Base-by-base conservation (phyloP, 805 yeast species). In the Zygoascus bituminiphila region DNA sequence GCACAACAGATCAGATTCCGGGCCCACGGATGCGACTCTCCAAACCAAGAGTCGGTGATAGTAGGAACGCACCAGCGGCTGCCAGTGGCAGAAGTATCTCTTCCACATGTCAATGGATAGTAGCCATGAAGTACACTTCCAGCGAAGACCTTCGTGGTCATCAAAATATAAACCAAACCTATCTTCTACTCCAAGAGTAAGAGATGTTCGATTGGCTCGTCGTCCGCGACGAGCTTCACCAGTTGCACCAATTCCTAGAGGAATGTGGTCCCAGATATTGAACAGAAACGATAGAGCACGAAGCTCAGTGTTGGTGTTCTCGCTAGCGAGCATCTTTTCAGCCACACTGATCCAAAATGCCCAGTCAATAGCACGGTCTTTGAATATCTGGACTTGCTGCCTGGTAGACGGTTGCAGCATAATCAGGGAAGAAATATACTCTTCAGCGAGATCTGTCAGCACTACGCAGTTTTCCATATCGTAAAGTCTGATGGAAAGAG, bases 1-100 rank as follows among this genome's bases (percentile, higher is more conserved):
- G 45, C 50, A 47, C 49, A 55, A 51, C 44, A 58, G 29, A 42
- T 57, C 60, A 21, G 55, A 51, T 5, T 52, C 59, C 2, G 58
- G 33, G 9, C 64, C 65, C 1, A 61, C 65, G 1, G 64, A 59
- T 1, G 62, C 62, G 40, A 82, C 63, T 53, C 86, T 75, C 84
- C 91, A 87, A 43, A 85, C 72, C 15, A 87, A 51, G 20, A 87
- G 69, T 37, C 88, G 69, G 43, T 76, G 70, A 61, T 80, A 87
- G 57, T 80, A 84, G 3, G 83, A 74, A 33, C 95, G 69, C 21
- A 85, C 80, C 15, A 86, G 63, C 2, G 95, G 88, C 57, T 80
- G 76, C 87, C 94, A 88, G 63, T 88, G 94, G 35, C 81, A 75
- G 57, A 87, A 79, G 51, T 75, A 76, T 43, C 70, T 67, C 29